A percentile compares a stretch with the other conserved stretches of the same genome.
These are phyloP conservation scores for Salmacisia buchloeana DNA, from an alignment of 1,284 basidiomycete species.

Conservation along the genomic window DNA sequence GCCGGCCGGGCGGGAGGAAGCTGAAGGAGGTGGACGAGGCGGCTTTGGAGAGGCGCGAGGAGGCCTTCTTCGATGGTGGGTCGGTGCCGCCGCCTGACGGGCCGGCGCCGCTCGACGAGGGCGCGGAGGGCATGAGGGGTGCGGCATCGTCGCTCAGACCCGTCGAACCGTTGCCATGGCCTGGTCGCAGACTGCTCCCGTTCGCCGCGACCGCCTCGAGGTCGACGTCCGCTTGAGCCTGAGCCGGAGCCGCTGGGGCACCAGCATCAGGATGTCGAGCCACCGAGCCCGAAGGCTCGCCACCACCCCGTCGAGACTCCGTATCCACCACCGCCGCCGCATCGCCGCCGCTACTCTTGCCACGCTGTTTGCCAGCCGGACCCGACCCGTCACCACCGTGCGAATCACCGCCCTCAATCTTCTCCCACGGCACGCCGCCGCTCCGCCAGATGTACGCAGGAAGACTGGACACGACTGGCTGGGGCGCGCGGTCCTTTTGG, in stretches of 20 bases:
- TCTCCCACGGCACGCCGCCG: constrained; percentile 42
- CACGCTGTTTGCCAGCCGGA: not conserved
- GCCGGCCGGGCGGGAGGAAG: constrained; percentile 33
- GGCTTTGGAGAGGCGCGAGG: constrained; percentile 10
- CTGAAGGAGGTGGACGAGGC: constrained; percentile 9
- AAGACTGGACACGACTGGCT: constrained; percentile 36
- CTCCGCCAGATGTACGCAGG: constrained; percentile 46
- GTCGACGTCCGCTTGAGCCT: constrained; percentile 18
- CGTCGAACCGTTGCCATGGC: too few species aligned
- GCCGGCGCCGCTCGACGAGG: not conserved
- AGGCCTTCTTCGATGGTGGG: constrained; percentile 4
- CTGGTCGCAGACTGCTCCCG: too few species aligned
- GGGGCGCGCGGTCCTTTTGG: constrained; percentile 42
- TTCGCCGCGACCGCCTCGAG: too few species aligned
- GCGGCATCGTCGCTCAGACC: too few species aligned
- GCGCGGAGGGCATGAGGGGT: constrained; percentile 13
- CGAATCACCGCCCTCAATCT: constrained; percentile 23
- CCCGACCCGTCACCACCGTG: not conserved
- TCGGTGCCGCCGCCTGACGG: constrained; percentile 7
- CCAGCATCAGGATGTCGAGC: constrained; percentile 18
- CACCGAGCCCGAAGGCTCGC: too few species aligned
- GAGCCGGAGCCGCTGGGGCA: not conserved
- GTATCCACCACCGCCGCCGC: too few species aligned
- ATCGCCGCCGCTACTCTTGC: not conserved
- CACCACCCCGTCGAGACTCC: too few species aligned